Evolutionary conservation across 2,329 filamentous ascomycete genomes (phyloP).

Genomic region (Reticulascus tulasneorum): DNA sequence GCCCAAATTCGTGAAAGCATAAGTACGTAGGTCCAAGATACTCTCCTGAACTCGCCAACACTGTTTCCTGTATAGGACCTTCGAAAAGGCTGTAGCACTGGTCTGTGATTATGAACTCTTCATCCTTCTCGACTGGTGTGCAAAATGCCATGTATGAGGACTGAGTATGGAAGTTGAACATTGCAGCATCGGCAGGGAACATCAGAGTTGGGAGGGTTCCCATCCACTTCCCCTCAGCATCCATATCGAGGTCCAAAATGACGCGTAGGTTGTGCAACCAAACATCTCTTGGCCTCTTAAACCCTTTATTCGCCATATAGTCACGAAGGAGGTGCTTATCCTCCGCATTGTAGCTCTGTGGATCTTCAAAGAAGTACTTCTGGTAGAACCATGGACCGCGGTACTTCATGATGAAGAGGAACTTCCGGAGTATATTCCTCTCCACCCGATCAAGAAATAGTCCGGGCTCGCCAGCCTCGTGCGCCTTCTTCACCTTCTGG

Average conservation of each 20-base stretch:
- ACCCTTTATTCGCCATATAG: slow-evolving; percentile 20
- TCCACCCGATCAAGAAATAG: slow-evolving; percentile 17
- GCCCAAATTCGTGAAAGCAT: slow-evolving; percentile 24
- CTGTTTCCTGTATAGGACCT: slow-evolving; percentile 16
- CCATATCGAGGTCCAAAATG: slow-evolving; percentile 7
- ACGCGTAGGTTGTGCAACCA: slow-evolving; percentile 23
- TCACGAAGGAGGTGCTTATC: slow-evolving; percentile 16
- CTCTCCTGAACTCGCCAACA: slow-evolving; percentile 9
- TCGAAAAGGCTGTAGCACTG: slow-evolving; percentile 21
- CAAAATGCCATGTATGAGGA: slow-evolving; percentile 24
- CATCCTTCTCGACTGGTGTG: slow-evolving; percentile 16
- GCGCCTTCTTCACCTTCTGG: slow-evolving; percentile 14
- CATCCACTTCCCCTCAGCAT: slow-evolving; percentile 13
- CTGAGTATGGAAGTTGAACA: slow-evolving; percentile 18
- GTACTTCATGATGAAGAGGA: slow-evolving; percentile 42
- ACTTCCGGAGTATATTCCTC: slow-evolving; percentile 35
- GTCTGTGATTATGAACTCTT: slow-evolving; percentile 19
- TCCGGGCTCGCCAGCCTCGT: slow-evolving; percentile 5
- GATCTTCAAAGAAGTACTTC: slow-evolving; percentile 29
- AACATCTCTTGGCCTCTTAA: slow-evolving; percentile 22
- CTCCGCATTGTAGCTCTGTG: slow-evolving; percentile 25
- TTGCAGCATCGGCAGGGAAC: slow-evolving; percentile 18
- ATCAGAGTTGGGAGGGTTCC: slow-evolving; percentile 14
- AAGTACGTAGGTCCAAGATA: slow-evolving; percentile 5
- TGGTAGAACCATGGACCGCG: slow-evolving; percentile 28